Evolutionary conservation across 306 rosid genomes (phyloP), one percentile per base, ranked within the genome.

Genomic region (Cucurbita maxima): DNA sequence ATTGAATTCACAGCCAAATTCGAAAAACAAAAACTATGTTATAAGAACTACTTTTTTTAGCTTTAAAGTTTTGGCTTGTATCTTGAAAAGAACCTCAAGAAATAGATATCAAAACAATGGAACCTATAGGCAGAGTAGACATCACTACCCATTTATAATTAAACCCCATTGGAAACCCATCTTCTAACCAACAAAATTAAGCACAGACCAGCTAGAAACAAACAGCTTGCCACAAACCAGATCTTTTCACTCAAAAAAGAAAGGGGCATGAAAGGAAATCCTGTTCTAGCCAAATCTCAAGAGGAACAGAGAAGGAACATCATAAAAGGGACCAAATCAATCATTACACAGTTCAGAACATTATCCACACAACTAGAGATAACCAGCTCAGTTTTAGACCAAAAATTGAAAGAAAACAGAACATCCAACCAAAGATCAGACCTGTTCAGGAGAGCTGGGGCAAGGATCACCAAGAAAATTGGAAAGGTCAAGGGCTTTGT

Each of bases 371-470:
- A 61, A 4, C 69, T 8, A 61, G 48, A 34, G 63, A 58, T 30
- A 30, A 58, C 1, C 68, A 61, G 22, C 4, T 38, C 10, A n/a
- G 70, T 38, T 62, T n/a, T n/a, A 40, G 4, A 62, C 69, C 25
- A 59, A 38, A 61, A 50, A 50, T 50, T 16, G 25, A n/a, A 61
- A 61, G 7, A 18, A 61, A 61, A 63, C 71, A 63, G 38, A 45
- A 19, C 34, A 67, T 13, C 55, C 40, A 67, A 56, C 12, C 6
- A 71, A 36, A 43, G 43, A 59, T 11, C 54, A 40, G 10, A 91
- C 98, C 88, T 87, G 97, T 25, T 87, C 92, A 78, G 96, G 90
- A 70, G 97, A 93, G 71, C 78, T 84, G 38, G 88, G 87, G 77
- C 84, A 87, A 74, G 91, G 87, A 81, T 88, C 92, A 22, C 77